A percentile compares a stretch with the other conserved stretches of the same genome.
Evolutionary conservation across 495 filamentous ascomycete species (phyloP).

Genomic region (Penicillium cinerascens): DNA sequence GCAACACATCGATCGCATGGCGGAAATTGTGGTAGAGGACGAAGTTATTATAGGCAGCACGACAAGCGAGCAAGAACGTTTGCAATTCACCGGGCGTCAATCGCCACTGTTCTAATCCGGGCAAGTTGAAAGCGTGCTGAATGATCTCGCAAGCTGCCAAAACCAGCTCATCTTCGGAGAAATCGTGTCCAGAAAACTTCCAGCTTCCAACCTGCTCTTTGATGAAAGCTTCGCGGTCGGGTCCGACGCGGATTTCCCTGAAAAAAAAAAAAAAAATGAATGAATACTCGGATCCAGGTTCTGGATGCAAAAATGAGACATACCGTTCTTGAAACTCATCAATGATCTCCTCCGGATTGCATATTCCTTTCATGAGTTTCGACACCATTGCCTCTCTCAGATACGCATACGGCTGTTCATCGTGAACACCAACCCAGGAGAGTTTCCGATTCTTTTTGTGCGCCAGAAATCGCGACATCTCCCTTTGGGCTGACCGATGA

Average conservation of each 20-base stretch:
- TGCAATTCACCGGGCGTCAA: conserved; percentile 76
- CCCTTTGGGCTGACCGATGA: conserved; percentile 64
- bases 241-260: conserved; percentile 35
- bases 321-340: conserved; percentile 47
- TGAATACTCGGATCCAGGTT: neutral
- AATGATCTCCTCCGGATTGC: conserved; percentile 62
- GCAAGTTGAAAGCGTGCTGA: conserved; percentile 79
- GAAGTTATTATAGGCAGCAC: conserved; percentile 86
- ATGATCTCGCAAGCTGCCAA: conserved; percentile 78
- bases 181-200: conserved; percentile 86
- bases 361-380: conserved; percentile 86
- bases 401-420: conserved; percentile 85
- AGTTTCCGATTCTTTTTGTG: conserved; percentile 68
- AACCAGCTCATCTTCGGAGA: conserved; percentile 82
- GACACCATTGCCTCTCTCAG: conserved; percentile 87
- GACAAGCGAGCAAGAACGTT: conserved; percentile 76
- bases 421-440: conserved; percentile 88
- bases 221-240: conserved; percentile 58
- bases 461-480: conserved; percentile 64
- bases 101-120: conserved; percentile 74
- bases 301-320: neutral
- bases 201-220: conserved; percentile 71
- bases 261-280: neutral
- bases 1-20: conserved; percentile 92
- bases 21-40: conserved; percentile 99